These are phyloP conservation scores for Discostella pseudostelligera DNA, from an alignment of 108 stramenopile genomes.

Conservation along the genomic window DNA sequence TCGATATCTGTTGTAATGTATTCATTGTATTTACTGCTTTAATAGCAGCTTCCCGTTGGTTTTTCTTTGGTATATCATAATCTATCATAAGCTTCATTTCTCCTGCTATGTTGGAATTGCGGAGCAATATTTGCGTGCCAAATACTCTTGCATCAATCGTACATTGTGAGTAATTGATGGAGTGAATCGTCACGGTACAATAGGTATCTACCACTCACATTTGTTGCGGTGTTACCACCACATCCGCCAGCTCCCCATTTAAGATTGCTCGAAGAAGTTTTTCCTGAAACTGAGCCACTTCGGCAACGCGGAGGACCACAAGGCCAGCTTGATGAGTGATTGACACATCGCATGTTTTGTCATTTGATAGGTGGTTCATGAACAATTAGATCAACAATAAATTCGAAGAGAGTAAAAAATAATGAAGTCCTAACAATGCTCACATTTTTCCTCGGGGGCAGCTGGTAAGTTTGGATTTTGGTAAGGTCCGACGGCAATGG, in stretches of 20 bases:
- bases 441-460: constrained; percentile 35
- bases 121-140: constrained; percentile 60
- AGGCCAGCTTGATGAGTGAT: constrained; percentile 32
- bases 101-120: constrained; percentile 60
- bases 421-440: constrained; percentile 3
- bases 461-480: constrained; percentile 47
- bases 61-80: constrained; percentile 50
- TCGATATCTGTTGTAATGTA: constrained; percentile 49
- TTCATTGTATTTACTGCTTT: constrained; percentile 60
- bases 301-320: constrained; percentile 62
- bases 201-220: constrained; percentile 10
- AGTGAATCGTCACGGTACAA: neutral
- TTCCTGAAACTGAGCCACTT: constrained; percentile 71
- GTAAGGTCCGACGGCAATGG: constrained; percentile 17
- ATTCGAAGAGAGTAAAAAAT: neutral
- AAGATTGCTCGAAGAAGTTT: constrained; percentile 62
- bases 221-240: constrained; percentile 57
- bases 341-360: neutral
- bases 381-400: neutral
- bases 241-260: constrained; percentile 49
- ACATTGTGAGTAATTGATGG: neutral
- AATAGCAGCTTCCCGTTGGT: constrained; percentile 38
- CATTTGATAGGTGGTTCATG: neutral
- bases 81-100: constrained; percentile 67
- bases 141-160: constrained; percentile 29